These are phyloP conservation scores for Rutidosis leptorrhynchoides DNA, from an alignment of 129 eudicot species.

Conservation along the genomic window DNA sequence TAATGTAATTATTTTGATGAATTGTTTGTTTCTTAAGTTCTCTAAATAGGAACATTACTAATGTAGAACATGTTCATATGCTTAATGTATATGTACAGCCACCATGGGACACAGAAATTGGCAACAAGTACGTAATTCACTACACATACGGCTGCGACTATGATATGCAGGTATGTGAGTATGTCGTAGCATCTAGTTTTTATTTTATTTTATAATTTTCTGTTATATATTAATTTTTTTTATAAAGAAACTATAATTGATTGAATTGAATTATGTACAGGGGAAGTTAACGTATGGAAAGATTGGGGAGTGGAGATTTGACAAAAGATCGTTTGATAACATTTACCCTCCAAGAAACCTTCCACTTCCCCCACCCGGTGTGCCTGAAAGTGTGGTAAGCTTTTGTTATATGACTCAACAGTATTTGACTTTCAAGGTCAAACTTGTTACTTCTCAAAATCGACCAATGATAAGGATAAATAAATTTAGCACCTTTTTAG, in stretches of 20 bases:
- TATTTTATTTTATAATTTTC: background rate
- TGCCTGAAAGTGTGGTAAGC: constrained; percentile 97
- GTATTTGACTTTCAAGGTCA: background rate
- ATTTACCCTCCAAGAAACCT: constrained; percentile 88
- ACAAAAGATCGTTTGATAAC: constrained; percentile 77
- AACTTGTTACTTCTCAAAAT: constrained; percentile 1
- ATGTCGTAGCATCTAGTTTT: constrained; percentile 1
- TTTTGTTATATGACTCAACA: constrained; percentile 17
- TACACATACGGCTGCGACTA: constrained; percentile 98
- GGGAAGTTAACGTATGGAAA: constrained; percentile 95
- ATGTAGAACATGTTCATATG: constrained; percentile 2
- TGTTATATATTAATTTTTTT: too few species aligned
- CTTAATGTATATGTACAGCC: constrained; percentile 50
- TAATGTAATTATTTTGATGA: background rate
- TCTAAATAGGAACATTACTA: constrained; percentile 5
- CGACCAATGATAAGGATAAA: background rate
- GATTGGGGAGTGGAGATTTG: constrained; percentile 99
- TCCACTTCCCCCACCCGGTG: constrained; percentile 94
- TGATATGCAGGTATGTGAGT: constrained; percentile 86
- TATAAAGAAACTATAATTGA: background rate
- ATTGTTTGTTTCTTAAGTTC: background rate
- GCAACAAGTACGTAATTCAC: constrained; percentile 75
- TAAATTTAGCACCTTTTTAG: background rate
- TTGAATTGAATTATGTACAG: constrained; percentile 36
- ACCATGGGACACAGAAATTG: constrained; percentile 92